Percentiles rank a stretch among this genome's conserved stretches.
phyloP scores from a whole-genome alignment of 83 land plant genomes.

The Diphasiastrum complanatum region DNA sequence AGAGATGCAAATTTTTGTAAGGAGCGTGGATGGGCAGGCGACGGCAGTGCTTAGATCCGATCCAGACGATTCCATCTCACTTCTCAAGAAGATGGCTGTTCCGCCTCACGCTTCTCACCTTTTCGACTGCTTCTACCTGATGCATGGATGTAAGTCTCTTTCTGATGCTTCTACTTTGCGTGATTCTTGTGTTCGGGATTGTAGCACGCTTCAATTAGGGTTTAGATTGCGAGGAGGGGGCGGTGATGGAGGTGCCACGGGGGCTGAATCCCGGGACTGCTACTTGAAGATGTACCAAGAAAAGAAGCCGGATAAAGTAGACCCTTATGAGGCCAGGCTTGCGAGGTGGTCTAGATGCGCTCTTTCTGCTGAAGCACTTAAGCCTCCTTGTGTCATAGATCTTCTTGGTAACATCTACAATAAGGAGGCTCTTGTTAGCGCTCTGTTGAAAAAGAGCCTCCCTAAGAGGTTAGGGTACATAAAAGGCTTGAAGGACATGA shows the following conservation, averaged over 20 bases:
- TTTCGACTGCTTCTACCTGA: no score
- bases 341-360: constrained; percentile 69
- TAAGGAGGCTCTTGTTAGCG: constrained; percentile 74
- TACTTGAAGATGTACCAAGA: constrained; percentile 86
- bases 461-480: constrained; percentile 70
- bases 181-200: constrained; percentile 3
- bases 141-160: no score
- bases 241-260: constrained; percentile 97
- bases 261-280: constrained; percentile 96
- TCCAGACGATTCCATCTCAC: no score
- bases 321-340: constrained; percentile 80
- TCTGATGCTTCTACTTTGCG: no score
- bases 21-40: no score
- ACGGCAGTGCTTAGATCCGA: no score
- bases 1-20: no score
- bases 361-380: constrained; percentile 67
- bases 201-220: constrained; percentile 25
- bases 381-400: constrained; percentile 70
- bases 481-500: constrained; percentile 77
- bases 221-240: constrained; percentile 59
- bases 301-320: constrained; percentile 92
- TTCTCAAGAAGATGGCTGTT: no score
- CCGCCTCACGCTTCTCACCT: no score
- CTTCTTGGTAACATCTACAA: constrained; percentile 77
- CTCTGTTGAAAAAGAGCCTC: constrained; percentile 57